Percentiles rank a stretch among this genome's conserved stretches.
These are phyloP conservation scores for Fusarium pseudocircinatum DNA, from an alignment of 2,329 filamentous ascomycete species.

Conservation along the genomic window DNA sequence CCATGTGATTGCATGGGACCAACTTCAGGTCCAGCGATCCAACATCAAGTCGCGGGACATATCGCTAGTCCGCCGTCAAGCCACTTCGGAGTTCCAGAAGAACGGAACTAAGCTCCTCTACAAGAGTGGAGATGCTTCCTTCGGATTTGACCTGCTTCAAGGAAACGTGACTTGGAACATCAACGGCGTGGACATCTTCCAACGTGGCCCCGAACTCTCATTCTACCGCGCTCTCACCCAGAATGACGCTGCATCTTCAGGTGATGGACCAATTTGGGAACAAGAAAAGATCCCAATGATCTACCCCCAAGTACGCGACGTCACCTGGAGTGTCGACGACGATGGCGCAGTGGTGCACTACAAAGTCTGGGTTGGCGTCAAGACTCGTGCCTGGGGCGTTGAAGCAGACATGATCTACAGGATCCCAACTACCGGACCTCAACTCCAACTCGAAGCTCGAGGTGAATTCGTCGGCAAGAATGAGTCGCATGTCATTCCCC, in stretches of 20 bases:
- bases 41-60: accelerated
- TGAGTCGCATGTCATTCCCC: not conserved
- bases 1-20: constrained; percentile 13
- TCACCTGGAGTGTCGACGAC: not conserved
- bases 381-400: constrained; percentile 9
- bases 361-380: constrained; percentile 18
- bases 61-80: not conserved
- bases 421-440: not conserved
- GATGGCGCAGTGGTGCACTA: not conserved
- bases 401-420: constrained; percentile 17
- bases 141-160: not conserved
- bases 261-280: constrained; percentile 11
- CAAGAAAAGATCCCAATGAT: not conserved
- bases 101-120: not conserved
- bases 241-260: not conserved
- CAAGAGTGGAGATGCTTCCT: not conserved
- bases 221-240: constrained; percentile 18
- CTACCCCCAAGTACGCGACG: constrained; percentile 1
- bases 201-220: not conserved
- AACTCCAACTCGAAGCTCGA: not conserved
- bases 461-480: constrained; percentile 8
- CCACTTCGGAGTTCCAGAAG: not conserved
- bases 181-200: not conserved
- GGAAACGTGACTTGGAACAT: constrained; percentile 9
- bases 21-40: not conserved